Conservation (phyloP, 202 grass and related monocot species). For the Sporobolus alterniflorus region DNA sequence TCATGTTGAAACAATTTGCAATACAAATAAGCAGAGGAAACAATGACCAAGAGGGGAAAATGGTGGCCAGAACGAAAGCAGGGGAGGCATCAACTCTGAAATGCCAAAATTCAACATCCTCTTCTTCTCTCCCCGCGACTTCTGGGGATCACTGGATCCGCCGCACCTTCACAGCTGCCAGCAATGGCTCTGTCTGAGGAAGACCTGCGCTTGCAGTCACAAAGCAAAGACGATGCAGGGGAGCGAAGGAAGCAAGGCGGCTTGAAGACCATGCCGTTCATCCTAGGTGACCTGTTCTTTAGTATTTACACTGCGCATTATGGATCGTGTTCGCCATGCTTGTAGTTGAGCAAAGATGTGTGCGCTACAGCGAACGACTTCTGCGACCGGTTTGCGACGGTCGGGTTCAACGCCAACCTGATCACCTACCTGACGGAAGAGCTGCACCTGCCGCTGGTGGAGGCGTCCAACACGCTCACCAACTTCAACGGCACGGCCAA, state of each 20-base stretch:
- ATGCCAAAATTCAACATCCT: neutral
- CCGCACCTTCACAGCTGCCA: constrained; percentile 10
- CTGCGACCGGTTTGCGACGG: constrained; percentile 57
- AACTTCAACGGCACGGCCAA: constrained; percentile 65
- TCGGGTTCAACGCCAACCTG: constrained; percentile 72
- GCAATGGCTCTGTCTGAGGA: neutral
- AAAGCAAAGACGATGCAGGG: neutral
- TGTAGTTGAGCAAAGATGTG: too few relatives aligned
- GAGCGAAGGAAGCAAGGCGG: neutral
- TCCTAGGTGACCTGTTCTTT: neutral
- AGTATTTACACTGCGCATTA: too few relatives aligned
- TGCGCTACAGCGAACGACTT: constrained; percentile 78
- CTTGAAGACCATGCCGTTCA: constrained; percentile 13
- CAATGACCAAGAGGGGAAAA: neutral
- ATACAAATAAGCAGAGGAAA: neutral
- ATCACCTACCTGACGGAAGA: constrained; percentile 69
- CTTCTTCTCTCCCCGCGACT: neutral
- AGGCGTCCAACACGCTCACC: constrained; percentile 72
- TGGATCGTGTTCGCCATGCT: neutral
- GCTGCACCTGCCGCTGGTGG: constrained; percentile 69
- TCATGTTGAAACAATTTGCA: neutral
- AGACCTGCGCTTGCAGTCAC: too few relatives aligned
- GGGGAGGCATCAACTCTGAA: constrained; percentile 22
- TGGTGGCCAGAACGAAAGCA: constrained; percentile 8
- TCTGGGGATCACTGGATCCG: neutral